These are phyloP conservation scores for Pichia kudriavzevii DNA, from an alignment of 1,139 yeast genomes.

Conservation along the genomic window DNA sequence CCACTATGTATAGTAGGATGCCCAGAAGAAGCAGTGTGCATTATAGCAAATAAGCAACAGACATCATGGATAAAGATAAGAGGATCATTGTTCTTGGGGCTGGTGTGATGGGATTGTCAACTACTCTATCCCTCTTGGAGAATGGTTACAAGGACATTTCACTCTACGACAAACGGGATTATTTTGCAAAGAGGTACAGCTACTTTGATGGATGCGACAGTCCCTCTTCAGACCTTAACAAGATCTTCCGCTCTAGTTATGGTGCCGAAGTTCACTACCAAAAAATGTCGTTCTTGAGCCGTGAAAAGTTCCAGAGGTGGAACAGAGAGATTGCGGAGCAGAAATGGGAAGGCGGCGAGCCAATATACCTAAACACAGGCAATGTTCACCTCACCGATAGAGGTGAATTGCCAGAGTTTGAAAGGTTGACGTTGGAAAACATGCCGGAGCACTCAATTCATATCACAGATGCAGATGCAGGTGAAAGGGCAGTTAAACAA, in stretches of 20 bases:
- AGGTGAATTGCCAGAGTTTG: slow-evolving; percentile 20
- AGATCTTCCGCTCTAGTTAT: slow-evolving; percentile 35
- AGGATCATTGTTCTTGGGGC: slow-evolving; percentile 36
- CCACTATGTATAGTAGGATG: too few species aligned
- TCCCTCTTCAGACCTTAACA: slow-evolving; percentile 37
- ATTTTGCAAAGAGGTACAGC: slow-evolving; percentile 25
- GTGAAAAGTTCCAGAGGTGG: slow-evolving; percentile 31
- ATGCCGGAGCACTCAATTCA: slow-evolving; percentile 16
- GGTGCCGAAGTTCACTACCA: slow-evolving; percentile 33
- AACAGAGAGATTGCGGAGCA: slow-evolving; percentile 21
- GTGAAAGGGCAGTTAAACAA: slow-evolving; percentile 8
- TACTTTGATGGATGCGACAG: slow-evolving; percentile 33
- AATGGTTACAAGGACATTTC: slow-evolving; percentile 27
- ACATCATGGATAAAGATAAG: slow-evolving; percentile 20
- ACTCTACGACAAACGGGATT: slow-evolving; percentile 31
- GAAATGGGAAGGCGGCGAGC: slow-evolving; percentile 18
- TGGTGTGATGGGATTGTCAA: slow-evolving; percentile 42
- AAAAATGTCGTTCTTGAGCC: slow-evolving; percentile 32
- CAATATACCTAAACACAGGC: slow-evolving; percentile 24
- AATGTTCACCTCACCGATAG: slow-evolving; percentile 24
- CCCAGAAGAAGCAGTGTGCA: too few species aligned
- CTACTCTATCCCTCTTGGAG: slow-evolving; percentile 32
- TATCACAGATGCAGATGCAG: slow-evolving; percentile 18
- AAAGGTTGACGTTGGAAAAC: slow-evolving; percentile 16
- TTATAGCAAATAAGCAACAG: slow-evolving; percentile 10